Conservation (phyloP, 2,329 filamentous ascomycete species). For the Scytalidium lignicola region DNA sequence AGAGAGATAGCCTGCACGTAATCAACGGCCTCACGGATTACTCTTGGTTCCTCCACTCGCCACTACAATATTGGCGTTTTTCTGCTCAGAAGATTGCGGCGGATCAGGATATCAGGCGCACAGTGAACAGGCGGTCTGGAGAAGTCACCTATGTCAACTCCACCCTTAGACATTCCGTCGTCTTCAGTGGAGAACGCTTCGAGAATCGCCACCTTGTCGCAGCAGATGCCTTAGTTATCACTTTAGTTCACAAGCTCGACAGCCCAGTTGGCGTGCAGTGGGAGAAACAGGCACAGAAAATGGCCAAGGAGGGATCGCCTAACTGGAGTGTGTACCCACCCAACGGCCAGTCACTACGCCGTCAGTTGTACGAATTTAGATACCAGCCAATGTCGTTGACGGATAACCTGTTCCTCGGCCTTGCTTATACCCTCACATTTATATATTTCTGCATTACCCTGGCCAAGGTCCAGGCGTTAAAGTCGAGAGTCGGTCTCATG, state of each 20-base stretch:
- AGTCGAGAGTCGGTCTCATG: slow-evolving; percentile 68
- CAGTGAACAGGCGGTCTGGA: slow-evolving; percentile 61
- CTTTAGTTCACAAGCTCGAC: slow-evolving; percentile 63
- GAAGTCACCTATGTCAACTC: slow-evolving; percentile 65
- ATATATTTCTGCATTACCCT: slow-evolving; percentile 64
- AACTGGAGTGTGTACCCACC: slow-evolving; percentile 63
- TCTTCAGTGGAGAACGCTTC: slow-evolving; percentile 78
- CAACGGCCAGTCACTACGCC: slow-evolving; percentile 47
- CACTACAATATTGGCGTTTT: slow-evolving; percentile 74
- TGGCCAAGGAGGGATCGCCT: slow-evolving; percentile 43
- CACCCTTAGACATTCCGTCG: slow-evolving; percentile 70
- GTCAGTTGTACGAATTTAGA: slow-evolving; percentile 71
- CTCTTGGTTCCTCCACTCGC: slow-evolving; percentile 78
- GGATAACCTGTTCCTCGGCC: slow-evolving; percentile 58
- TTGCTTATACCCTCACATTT: slow-evolving; percentile 60
- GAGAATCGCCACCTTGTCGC: slow-evolving; percentile 61
- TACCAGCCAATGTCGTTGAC: slow-evolving; percentile 66
- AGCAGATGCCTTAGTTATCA: slow-evolving; percentile 74
- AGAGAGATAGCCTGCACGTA: slow-evolving; percentile 52
- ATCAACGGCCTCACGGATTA: slow-evolving; percentile 55
- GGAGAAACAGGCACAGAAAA: slow-evolving; percentile 51
- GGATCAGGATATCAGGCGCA: slow-evolving; percentile 60
- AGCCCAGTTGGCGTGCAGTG: slow-evolving; percentile 61
- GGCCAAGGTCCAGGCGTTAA: slow-evolving; percentile 66
- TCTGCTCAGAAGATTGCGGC: slow-evolving; percentile 50